These are phyloP conservation scores for Rhizophagus clarus DNA, from an alignment of 192 early-diverging fungal genomes.

Conservation along the genomic window DNA sequence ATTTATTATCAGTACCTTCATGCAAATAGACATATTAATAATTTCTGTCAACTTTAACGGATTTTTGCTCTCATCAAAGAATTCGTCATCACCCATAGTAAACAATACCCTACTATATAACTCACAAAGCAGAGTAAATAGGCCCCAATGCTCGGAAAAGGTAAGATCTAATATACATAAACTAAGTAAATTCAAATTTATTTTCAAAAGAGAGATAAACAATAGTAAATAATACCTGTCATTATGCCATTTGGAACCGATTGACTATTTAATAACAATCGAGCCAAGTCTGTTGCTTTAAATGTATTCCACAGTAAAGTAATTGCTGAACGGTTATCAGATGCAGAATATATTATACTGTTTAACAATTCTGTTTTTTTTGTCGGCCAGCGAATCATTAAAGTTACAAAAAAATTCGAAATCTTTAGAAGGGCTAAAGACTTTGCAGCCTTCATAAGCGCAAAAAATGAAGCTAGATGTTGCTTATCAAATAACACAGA, in stretches of 20 bases:
- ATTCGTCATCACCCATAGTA: constrained; percentile 87
- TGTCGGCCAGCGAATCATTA: constrained; percentile 60
- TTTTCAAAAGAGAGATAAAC: constrained; percentile 37
- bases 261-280: constrained; percentile 23
- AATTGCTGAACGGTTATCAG: background rate
- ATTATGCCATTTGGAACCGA: constrained; percentile 30
- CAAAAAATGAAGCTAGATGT: constrained; percentile 44
- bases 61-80: constrained; percentile 62
- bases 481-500: constrained; percentile 38
- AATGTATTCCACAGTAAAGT: constrained; percentile 17
- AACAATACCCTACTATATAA: constrained; percentile 70
- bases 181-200: constrained; percentile 23
- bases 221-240: constrained; percentile 35
- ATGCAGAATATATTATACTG: constrained; percentile 31
- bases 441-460: background rate
- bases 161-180: constrained; percentile 40
- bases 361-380: constrained; percentile 57
- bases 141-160: constrained; percentile 53
- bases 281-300: background rate
- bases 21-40: constrained; percentile 49
- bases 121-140: constrained; percentile 74
- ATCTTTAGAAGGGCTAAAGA: constrained; percentile 36
- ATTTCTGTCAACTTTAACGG: constrained; percentile 56
- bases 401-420: constrained; percentile 50
- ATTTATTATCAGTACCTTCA: constrained; percentile 50